Evolutionary conservation across 2,329 filamentous ascomycete genomes (phyloP).

Genomic region (Colletotrichum sp.): DNA sequence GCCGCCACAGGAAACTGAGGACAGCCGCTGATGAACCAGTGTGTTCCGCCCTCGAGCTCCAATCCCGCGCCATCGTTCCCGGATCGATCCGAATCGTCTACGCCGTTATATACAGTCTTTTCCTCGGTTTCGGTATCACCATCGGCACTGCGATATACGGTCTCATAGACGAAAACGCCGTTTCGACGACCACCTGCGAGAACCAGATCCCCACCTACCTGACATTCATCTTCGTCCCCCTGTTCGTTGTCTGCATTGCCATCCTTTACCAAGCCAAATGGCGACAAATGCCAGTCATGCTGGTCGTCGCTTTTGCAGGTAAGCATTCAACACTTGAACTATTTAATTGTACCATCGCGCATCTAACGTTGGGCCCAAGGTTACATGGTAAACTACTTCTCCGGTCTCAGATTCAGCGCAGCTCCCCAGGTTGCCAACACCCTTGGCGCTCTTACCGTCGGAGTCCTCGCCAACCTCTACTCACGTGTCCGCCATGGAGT

Average conservation of each 20-base stretch:
- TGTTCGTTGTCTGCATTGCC: conserved; percentile 75
- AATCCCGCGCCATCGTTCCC: conserved; percentile 71
- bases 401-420: conserved; percentile 65
- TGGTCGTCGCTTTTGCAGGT: conserved; percentile 71
- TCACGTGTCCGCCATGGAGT: conserved; percentile 63
- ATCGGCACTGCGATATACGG: conserved; percentile 70
- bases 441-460: conserved; percentile 77
- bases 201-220: conserved; percentile 46
- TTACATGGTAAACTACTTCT: conserved; percentile 80
- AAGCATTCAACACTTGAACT: not conserved
- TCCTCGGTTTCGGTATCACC: conserved; percentile 76
- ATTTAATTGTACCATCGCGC: rapidly evolving
- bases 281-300: conserved; percentile 81
- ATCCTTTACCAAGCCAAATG: conserved; percentile 83
- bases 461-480: conserved; percentile 79
- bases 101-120: conserved; percentile 75
- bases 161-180: conserved; percentile 60
- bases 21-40: conserved; percentile 42
- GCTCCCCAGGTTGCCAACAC: conserved; percentile 80
- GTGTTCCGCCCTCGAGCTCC: conserved; percentile 64
- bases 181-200: conserved; percentile 45
- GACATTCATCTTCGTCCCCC: conserved; percentile 75
- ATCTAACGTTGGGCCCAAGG: conserved; percentile 34
- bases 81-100: conserved; percentile 78
- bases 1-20: not conserved